Percentiles rank a stretch among this genome's conserved stretches.
These are phyloP conservation scores for Penicillium capsulatum DNA, from an alignment of 2,329 filamentous ascomycete genomes.

Conservation along the genomic window DNA sequence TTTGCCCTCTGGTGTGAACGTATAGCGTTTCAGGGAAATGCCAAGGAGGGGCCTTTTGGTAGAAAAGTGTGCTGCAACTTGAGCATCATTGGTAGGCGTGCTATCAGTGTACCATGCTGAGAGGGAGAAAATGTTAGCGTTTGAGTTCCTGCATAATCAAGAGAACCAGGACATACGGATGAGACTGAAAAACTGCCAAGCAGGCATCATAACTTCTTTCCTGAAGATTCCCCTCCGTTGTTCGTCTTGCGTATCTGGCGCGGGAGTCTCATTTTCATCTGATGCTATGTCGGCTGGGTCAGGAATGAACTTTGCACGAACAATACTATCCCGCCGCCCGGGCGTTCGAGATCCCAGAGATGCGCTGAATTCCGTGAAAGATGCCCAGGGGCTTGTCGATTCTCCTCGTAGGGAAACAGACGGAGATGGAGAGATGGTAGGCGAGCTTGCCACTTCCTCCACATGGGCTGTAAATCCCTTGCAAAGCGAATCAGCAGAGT, in stretches of 20 bases:
- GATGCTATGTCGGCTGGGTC: slow-evolving; percentile 43
- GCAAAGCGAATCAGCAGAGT: slow-evolving; percentile 32
- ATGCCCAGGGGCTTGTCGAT: slow-evolving; percentile 23
- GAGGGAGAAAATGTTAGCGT: slow-evolving; percentile 41
- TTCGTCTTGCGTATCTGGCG: slow-evolving; percentile 18
- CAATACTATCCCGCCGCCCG: slow-evolving; percentile 40
- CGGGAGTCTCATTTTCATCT: slow-evolving; percentile 30
- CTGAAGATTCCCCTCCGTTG: slow-evolving; percentile 43
- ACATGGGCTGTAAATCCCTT: slow-evolving; percentile 40
- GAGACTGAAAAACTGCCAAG: slow-evolving; percentile 94
- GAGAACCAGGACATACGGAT: slow-evolving; percentile 62
- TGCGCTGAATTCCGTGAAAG: slow-evolving; percentile 25
- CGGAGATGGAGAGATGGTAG: slow-evolving; percentile 32
- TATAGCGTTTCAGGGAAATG: slow-evolving; percentile 89
- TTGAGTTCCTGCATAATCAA: slow-evolving; percentile 25
- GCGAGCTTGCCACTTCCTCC: slow-evolving; percentile 42
- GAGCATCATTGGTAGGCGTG: slow-evolving; percentile 62
- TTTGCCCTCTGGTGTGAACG: slow-evolving; percentile 64
- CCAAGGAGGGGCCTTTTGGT: slow-evolving; percentile 78
- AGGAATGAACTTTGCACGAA: slow-evolving; percentile 44
- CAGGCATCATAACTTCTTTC: slow-evolving; percentile 90
- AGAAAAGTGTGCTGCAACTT: slow-evolving; percentile 85
- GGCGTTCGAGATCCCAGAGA: slow-evolving; percentile 21
- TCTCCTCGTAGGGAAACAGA: slow-evolving; percentile 23
- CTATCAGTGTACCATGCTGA: slow-evolving; percentile 80